Evolutionary conservation across 1,284 basidiomycete genomes (phyloP), one percentile per base, ranked within the genome.

Genomic region (Blastosporella zonata): DNA sequence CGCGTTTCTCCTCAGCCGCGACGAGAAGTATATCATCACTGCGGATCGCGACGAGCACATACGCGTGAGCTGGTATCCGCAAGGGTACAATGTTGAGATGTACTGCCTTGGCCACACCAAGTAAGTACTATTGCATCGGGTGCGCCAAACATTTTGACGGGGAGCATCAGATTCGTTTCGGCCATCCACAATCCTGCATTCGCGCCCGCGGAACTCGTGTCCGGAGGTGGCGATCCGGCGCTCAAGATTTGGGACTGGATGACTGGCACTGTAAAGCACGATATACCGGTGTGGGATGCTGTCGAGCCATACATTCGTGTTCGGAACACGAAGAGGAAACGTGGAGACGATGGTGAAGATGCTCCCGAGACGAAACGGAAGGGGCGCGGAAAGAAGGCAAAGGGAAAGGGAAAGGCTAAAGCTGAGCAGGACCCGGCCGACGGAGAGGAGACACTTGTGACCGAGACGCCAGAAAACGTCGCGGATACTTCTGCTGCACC

Each of bases 41-140:
- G 87, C 90, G 0, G 94, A 97, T 64, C 72, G 94, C 38, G 94
- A 97, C 62, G 94, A 97, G 63, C 94, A 97, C 63, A 87, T 97
- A 46, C 78, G 94, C 45, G 78, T 95, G n/a, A 93, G 89, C 60
- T 82, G 88, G 78, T 97, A 81, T 62, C 94, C 94, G 0, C 73
- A 87, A 51, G 87, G 91, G 10, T 88, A 87, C 58, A 79, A 81
- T 28, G 87, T 96, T 49, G 90, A 96, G 64, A 79, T 77, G 50
- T 96, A 84, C 66, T 88, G 93, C 53, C 76, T 94, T 33, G 93
- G 93, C 6, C 87, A 91, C 62, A 75, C 77, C 58, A 88, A 85
- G 90, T 94, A 55, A 58, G 82, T 71, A 21, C 12, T n/a, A 20
- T 10, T 13, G 18, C 20, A 37, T 8, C 36, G 34, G 5, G 2